These are phyloP conservation scores for Penicillium lagena DNA, from an alignment of 495 filamentous ascomycete species.

Conservation along the genomic window DNA sequence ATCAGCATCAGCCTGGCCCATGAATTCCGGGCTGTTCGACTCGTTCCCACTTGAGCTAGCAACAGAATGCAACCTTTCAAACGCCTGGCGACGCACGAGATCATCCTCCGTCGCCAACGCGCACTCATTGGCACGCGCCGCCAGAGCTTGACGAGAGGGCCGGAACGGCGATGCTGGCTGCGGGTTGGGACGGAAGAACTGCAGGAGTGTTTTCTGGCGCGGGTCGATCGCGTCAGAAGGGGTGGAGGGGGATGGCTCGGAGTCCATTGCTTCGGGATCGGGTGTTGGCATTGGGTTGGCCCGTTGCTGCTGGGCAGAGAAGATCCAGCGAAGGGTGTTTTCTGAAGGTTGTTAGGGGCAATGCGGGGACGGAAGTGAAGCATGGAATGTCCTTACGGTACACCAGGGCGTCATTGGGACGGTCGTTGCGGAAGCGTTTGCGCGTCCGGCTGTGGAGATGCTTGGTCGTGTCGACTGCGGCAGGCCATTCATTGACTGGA, in stretches of 20 bases:
- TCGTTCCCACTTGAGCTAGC: slow-evolving; percentile 14
- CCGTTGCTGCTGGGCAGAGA: slow-evolving; percentile 33
- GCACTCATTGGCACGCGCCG: slow-evolving; percentile 19
- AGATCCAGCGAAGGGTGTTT: slow-evolving; percentile 43
- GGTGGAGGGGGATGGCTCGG: too few relatives aligned
- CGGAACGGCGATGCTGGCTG: slow-evolving; percentile 16
- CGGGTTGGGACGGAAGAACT: slow-evolving; percentile 35
- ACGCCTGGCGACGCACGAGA: slow-evolving; percentile 12
- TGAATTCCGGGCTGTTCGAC: slow-evolving; percentile 17
- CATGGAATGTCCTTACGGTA: slow-evolving; percentile 29
- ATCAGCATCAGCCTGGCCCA: slow-evolving; percentile 7
- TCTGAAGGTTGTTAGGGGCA: slow-evolving; percentile 21
- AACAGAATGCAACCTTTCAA: slow-evolving; percentile 10
- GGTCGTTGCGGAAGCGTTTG: slow-evolving; percentile 45
- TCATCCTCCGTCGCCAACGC: slow-evolving; percentile 9
- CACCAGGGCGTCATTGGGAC: slow-evolving; percentile 39
- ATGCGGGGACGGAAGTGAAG: not conserved
- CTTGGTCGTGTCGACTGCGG: slow-evolving; percentile 23
- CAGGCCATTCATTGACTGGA: slow-evolving; percentile 16
- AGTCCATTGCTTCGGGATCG: slow-evolving; percentile 11
- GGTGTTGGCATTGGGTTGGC: slow-evolving; percentile 1
- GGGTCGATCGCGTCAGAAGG: slow-evolving; percentile 29
- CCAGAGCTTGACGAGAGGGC: slow-evolving; percentile 21
- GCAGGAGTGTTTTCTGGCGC: slow-evolving; percentile 38
- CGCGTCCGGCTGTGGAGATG: slow-evolving; percentile 45